These are phyloP conservation scores for Luffa aegyptiaca DNA, from an alignment of 306 rosid genomes.

Conservation along the genomic window DNA sequence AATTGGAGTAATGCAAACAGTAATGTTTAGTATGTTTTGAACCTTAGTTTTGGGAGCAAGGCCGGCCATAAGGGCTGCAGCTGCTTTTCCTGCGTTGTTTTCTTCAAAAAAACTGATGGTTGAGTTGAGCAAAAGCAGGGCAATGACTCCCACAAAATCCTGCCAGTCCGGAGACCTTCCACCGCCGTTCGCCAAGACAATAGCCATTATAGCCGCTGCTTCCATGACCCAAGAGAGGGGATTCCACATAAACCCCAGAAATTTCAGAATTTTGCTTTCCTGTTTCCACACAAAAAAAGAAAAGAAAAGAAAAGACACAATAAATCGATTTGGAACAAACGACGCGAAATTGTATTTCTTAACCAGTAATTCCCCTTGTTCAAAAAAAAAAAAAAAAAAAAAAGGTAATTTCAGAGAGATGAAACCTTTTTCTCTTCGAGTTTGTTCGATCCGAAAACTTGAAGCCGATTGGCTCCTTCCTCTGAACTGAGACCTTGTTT, in stretches of 20 bases:
- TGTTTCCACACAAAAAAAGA: constrained; percentile 12
- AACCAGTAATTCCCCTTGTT: not conserved
- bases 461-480: constrained; percentile 81
- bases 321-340: not conserved
- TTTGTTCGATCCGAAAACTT: constrained; percentile 94
- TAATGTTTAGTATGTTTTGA: not conserved
- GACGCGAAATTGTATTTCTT: not conserved
- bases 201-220: constrained; percentile 98
- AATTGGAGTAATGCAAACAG: too few species aligned
- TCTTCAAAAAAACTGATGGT: constrained; percentile 94
- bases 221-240: constrained; percentile 99
- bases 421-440: constrained; percentile 91
- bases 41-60: constrained; percentile 99
- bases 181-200: constrained; percentile 79
- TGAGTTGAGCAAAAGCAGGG: constrained; percentile 71
- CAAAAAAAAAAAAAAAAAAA: not conserved
- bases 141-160: constrained; percentile 80
- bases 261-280: constrained; percentile 87
- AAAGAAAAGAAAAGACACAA: not conserved
- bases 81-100: constrained; percentile 97
- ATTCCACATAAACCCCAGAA: constrained; percentile 99
- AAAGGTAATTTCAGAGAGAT: not conserved
- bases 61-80: constrained; percentile 99
- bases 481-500: constrained; percentile 63
- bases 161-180: constrained; percentile 97